phyloP scores from a whole-genome alignment of 108 stramenopile genomes.

The Cyclotella atomus region DNA sequence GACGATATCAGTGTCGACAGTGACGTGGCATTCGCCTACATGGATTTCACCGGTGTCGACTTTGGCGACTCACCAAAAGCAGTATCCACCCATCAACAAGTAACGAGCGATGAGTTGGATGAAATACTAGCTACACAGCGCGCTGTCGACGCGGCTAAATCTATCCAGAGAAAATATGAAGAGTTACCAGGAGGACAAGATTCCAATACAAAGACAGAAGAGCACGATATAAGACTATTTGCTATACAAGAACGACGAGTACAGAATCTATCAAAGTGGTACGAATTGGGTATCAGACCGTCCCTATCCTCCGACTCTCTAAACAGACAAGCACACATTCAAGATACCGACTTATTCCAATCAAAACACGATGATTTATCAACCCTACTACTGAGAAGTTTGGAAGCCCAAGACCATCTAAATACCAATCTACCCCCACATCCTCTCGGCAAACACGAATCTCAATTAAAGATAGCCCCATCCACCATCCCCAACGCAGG shows the following conservation, averaged over 20 bases:
- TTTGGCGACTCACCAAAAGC: constrained; percentile 15
- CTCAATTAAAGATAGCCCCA: constrained; percentile 21
- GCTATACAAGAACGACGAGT: constrained; percentile 26
- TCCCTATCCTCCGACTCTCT: constrained; percentile 26
- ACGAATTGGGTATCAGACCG: constrained; percentile 42
- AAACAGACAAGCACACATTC: constrained; percentile 30
- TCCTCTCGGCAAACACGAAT: constrained; percentile 31
- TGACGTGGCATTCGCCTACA: constrained; percentile 35
- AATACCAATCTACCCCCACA: constrained; percentile 45
- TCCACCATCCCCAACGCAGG: constrained; percentile 44
- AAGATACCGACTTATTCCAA: constrained; percentile 38
- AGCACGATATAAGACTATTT: constrained; percentile 31
- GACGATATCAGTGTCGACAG: constrained; percentile 29
- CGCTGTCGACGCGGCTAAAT: too few species aligned
- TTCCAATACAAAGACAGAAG: not conserved
- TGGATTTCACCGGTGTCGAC: constrained; percentile 39
- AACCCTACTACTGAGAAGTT: constrained; percentile 30
- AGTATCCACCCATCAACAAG: not conserved
- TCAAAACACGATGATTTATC: constrained; percentile 24
- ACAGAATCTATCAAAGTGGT: constrained; percentile 35
- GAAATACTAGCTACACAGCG: not conserved
- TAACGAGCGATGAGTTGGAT: not conserved
- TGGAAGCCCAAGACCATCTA: constrained; percentile 43
- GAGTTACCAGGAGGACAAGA: constrained; percentile 29
- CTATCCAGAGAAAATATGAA: not conserved